These are phyloP conservation scores for Delonix regia DNA, from an alignment of 306 rosid species.

Conservation along the genomic window DNA sequence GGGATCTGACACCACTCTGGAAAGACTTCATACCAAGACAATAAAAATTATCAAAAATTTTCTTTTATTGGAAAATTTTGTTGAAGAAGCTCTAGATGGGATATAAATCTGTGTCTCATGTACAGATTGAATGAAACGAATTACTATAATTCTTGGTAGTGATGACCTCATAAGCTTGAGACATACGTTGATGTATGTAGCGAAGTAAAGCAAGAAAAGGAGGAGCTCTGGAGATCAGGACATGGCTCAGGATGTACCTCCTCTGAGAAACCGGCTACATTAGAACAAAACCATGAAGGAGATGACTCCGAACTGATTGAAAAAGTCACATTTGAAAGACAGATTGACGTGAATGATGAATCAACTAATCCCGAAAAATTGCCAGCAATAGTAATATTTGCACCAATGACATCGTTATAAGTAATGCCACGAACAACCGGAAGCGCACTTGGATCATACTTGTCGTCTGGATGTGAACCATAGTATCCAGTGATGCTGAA, in stretches of 20 bases:
- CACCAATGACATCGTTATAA: slow-evolving; percentile 50
- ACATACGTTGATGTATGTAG: slow-evolving; percentile 28
- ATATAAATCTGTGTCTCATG: slow-evolving; percentile 46
- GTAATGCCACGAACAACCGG: slow-evolving; percentile 52
- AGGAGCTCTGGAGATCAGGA: slow-evolving; percentile 43
- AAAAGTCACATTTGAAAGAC: slow-evolving; percentile 58
- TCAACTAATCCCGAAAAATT: slow-evolving; percentile 55
- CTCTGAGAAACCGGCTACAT: slow-evolving; percentile 44
- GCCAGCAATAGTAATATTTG: slow-evolving; percentile 54
- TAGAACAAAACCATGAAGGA: slow-evolving; percentile 60
- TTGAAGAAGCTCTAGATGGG: slow-evolving; percentile 39
- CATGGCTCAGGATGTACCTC: slow-evolving; percentile 56
- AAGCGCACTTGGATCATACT: slow-evolving; percentile 57
- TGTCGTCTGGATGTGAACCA: slow-evolving; percentile 67
- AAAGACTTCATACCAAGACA: slow-evolving; percentile 26
- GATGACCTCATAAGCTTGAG: slow-evolving; percentile 41
- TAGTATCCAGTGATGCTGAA: slow-evolving; percentile 46
- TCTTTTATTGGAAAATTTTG: slow-evolving; percentile 50
- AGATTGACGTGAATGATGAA: slow-evolving; percentile 49
- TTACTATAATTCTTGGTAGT: slow-evolving; percentile 28
- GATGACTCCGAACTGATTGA: slow-evolving; percentile 36
- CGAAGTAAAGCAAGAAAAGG: slow-evolving; percentile 40
- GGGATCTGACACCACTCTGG: slow-evolving; percentile 26
- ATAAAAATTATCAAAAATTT: slow-evolving; percentile 38
- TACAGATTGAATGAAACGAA: slow-evolving; percentile 51